These are phyloP conservation scores for Sporormia fimetaria DNA, from an alignment of 495 filamentous ascomycete genomes.

Conservation along the genomic window DNA sequence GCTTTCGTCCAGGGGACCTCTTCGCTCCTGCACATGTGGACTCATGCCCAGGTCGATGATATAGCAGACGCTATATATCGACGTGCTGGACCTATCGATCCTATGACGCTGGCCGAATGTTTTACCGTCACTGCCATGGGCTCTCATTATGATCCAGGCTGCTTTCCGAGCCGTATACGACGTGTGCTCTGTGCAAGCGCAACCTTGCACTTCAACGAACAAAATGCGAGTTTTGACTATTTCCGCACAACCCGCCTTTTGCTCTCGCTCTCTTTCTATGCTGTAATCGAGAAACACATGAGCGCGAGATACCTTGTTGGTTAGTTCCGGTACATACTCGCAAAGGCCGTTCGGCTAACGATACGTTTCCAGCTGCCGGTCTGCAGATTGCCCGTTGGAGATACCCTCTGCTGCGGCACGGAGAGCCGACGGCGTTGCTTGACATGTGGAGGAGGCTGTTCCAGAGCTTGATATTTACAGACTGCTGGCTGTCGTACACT, in stretches of 20 bases:
- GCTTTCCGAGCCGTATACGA: conserved; percentile 14
- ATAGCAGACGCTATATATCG: conserved; percentile 20
- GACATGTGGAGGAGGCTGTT: conserved; percentile 18
- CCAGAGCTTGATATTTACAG: conserved; percentile 24
- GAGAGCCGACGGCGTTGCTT: neutral
- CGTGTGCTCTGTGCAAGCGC: conserved; percentile 14
- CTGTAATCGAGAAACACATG: conserved; percentile 24
- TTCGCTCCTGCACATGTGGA: conserved; percentile 24
- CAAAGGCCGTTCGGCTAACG: neutral
- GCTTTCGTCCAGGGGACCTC: conserved; percentile 19
- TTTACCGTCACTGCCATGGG: conserved; percentile 24
- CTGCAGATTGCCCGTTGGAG: conserved; percentile 22
- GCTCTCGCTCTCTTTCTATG: conserved; percentile 19
- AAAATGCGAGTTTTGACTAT: conserved; percentile 15
- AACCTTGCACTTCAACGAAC: conserved; percentile 18
- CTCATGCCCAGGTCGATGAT: conserved; percentile 16
- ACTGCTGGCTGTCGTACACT: conserved; percentile 25
- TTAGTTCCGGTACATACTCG: conserved; percentile 5
- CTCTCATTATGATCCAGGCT: conserved; percentile 18
- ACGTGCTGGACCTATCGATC: conserved; percentile 9
- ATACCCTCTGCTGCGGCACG: neutral
- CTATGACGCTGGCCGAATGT: conserved; percentile 21
- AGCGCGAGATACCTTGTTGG: conserved; percentile 24
- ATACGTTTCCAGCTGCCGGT: conserved; percentile 16
- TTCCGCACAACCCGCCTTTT: conserved; percentile 21